phyloP scores from a whole-genome alignment of 306 rosid species.

The Carpinus viminea region DNA sequence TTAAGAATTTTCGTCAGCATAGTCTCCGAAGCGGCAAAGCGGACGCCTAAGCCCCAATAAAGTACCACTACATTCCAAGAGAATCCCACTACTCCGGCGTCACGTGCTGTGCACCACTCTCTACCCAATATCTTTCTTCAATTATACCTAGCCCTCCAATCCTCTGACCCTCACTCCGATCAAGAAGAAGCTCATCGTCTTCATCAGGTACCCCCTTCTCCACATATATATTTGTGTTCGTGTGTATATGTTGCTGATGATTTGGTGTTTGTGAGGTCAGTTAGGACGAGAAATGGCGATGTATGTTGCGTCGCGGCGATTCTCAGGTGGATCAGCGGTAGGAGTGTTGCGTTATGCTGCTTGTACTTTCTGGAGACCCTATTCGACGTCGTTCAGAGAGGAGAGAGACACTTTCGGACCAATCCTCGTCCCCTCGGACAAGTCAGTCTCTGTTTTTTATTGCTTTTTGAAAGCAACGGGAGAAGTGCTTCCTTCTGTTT shows the following conservation, averaged over 20 bases:
- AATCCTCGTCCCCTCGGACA: conserved; percentile 88
- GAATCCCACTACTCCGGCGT: conserved; percentile 12
- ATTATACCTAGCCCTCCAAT: too few relatives aligned
- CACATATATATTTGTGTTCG: background rate
- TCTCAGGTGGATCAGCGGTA: conserved; percentile 40
- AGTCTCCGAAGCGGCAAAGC: too few relatives aligned
- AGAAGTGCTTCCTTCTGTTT: too few relatives aligned
- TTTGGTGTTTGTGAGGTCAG: background rate
- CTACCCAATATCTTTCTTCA: too few relatives aligned
- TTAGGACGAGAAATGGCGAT: conserved; percentile 44
- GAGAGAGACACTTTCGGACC: conserved; percentile 96
- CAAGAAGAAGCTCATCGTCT: background rate
- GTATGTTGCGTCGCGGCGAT: conserved; percentile 59
- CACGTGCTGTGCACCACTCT: conserved; percentile 7
- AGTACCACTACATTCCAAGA: background rate
- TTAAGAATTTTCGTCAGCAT: too few relatives aligned
- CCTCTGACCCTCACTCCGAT: too few relatives aligned
- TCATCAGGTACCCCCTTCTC: background rate
- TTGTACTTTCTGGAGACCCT: conserved; percentile 44
- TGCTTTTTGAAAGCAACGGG: background rate
- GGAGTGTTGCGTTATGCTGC: conserved; percentile 41
- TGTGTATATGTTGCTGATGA: background rate
- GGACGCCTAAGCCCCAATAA: background rate
- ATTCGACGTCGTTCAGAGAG: conserved; percentile 74
- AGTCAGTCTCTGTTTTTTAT: conserved; percentile 41